A percentile compares a stretch with the other conserved stretches of the same genome.
These are phyloP conservation scores for Populus hybrid DNA, from an alignment of 441 rosid species.

Conservation along the genomic window DNA sequence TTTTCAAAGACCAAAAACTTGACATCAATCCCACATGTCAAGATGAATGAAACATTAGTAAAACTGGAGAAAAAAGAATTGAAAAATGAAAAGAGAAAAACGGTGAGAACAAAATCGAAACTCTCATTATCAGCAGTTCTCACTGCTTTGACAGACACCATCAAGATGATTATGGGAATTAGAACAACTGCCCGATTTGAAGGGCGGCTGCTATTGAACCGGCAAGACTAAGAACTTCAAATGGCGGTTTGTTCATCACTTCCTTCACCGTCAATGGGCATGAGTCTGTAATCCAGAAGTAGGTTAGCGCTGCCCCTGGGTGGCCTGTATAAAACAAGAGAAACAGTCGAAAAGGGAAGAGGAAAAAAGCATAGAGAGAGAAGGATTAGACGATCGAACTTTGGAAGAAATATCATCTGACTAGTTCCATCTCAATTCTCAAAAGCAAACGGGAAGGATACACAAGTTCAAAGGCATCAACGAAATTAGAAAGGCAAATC, in stretches of 20 bases:
- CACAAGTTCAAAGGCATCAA: not conserved
- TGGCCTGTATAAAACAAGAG: conserved; percentile 40
- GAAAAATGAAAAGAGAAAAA: not conserved
- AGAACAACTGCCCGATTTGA: conserved; percentile 45
- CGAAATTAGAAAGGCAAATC: not conserved
- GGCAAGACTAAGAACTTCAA: conserved; percentile 90
- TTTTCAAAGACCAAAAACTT: not conserved
- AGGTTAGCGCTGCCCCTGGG: conserved; percentile 61
- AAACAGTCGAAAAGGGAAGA: not conserved
- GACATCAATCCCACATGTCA: not conserved
- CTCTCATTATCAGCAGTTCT: not conserved
- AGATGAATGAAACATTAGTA: not conserved
- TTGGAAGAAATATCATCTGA: not conserved
- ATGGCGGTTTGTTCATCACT: conserved; percentile 68
- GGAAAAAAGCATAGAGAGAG: not conserved
- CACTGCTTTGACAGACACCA: not conserved
- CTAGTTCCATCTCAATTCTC: not conserved
- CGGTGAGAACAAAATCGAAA: not conserved
- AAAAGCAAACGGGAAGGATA: not conserved
- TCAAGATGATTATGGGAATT: not conserved
- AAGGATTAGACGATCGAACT: not conserved
- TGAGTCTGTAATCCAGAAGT: conserved; percentile 97
- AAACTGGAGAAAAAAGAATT: not conserved
- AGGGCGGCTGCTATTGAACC: conserved; percentile 81
- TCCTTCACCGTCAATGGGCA: conserved; percentile 75